phyloP scores from a whole-genome alignment of 805 yeast genomes.

The Brettanomyces anomalus region DNA sequence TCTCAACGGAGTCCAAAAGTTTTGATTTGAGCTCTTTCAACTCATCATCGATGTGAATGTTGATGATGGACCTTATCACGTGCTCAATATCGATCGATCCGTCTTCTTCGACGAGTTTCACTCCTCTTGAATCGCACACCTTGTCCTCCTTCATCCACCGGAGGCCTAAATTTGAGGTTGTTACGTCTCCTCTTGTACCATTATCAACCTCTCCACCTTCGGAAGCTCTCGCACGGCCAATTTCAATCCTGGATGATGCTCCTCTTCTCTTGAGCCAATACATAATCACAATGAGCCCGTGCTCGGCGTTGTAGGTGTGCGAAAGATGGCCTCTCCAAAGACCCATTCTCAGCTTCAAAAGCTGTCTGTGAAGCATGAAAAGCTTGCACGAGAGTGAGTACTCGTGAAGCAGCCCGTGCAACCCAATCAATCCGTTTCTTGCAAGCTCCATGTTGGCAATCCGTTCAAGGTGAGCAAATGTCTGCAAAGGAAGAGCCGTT shows the following conservation, averaged over 20 bases:
- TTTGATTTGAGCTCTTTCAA: conserved; percentile 26
- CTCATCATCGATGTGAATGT: conserved; percentile 30
- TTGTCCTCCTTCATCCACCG: conserved; percentile 57
- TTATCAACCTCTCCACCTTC: no score
- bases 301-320: conserved; percentile 47
- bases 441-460: conserved; percentile 45
- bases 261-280: conserved; percentile 56
- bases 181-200: no score
- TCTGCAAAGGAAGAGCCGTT: conserved; percentile 22
- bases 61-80: conserved; percentile 29
- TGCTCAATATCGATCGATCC: conserved; percentile 29
- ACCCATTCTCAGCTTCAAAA: conserved; percentile 39
- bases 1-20: conserved; percentile 19
- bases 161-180: conserved; percentile 38
- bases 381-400: conserved; percentile 60
- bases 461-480: conserved; percentile 40
- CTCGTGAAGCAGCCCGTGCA: conserved; percentile 47
- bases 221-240: conserved; percentile 28
- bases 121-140: conserved; percentile 12
- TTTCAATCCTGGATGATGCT: conserved; percentile 47
- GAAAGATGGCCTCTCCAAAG: conserved; percentile 54
- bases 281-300: conserved; percentile 43
- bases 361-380: conserved; percentile 48
- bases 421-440: conserved; percentile 36
- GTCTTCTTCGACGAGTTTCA: conserved; percentile 25